Base-by-base conservation (phyloP, 2,329 filamentous ascomycete species). In the Ustulina deusta region DNA sequence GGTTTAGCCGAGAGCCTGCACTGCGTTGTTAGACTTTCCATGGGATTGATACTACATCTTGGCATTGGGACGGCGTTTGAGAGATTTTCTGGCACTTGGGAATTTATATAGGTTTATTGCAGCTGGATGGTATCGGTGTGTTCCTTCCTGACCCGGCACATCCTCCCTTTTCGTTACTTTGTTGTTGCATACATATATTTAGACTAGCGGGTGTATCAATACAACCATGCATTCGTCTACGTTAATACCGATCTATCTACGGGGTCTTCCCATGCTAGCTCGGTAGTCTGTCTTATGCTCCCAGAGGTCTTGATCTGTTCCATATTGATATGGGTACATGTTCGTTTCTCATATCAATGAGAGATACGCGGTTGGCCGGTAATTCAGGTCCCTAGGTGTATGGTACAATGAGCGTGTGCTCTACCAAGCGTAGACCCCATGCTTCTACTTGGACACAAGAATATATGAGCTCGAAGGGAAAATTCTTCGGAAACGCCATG, bases 11-110 rank as follows among this genome's bases (percentile, higher is more conserved):
- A 36, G n/a, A 15, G 42, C 2, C 27, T 6, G 13, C 11, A 15
- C 57, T 15, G 22, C 22, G 20, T 13, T 40, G 9, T 40, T 20
- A 9, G 34, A 13, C 6, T 51, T 36, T 57, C 52, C 27, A 6
- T 42, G 11, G 38, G 17, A 17, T 11, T 38, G 20, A 27, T 36
- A 44, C 54, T 61, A 55, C 48, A 51, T 20, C 17, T 54, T 55
- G 61, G 65, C 68, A 70, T 68, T 29, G 36, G 52, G 62, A 27
- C n/a, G 68, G 68, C 49, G 68, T 68, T 60, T 42, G 48, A 34
- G 22, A 49, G 36, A 36, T 25, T 20, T n/a, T 40, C 6, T 38
- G 64, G 54, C 17, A 25, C 17, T 58, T 29, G 15, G 55, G 49
- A 20, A n/a, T 52, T 44, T 2, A 17, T 40, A 32, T n/a, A 27